phyloP scores from a whole-genome alignment of 306 rosid genomes.

The Dryas alaskensis region DNA sequence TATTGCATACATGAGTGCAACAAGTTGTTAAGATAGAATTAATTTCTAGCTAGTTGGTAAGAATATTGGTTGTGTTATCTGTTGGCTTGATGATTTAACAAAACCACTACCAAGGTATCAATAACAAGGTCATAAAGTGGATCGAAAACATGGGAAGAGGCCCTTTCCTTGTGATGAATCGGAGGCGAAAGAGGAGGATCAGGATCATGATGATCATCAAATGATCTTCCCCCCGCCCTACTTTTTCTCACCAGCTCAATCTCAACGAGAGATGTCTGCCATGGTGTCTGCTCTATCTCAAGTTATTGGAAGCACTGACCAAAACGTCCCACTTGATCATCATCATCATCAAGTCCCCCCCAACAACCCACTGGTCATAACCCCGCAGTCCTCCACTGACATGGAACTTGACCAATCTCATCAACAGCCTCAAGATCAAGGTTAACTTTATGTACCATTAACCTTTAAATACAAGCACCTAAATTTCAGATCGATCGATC shows the following conservation, averaged over 20 bases:
- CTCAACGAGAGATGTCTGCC: constrained; percentile 61
- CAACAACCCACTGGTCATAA: not conserved
- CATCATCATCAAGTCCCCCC: constrained; percentile 15
- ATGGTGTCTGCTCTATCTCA: constrained; percentile 70
- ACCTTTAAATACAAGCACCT: too few species aligned
- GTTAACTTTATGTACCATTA: constrained; percentile 11
- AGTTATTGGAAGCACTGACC: constrained; percentile 51
- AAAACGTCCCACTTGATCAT: not conserved
- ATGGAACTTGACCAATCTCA: constrained; percentile 32
- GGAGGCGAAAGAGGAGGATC: constrained; percentile 44
- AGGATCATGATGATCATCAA: constrained; percentile 9
- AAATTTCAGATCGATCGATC: too few species aligned
- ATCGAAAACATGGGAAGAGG: constrained; percentile 46
- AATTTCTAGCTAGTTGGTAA: not conserved
- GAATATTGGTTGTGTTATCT: not conserved
- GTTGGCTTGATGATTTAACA: constrained; percentile 7
- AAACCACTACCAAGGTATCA: not conserved
- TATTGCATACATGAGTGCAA: too few species aligned
- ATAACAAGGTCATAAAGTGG: constrained; percentile 22
- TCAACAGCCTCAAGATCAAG: constrained; percentile 39
- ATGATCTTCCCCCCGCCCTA: constrained; percentile 31
- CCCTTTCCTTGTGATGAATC: constrained; percentile 40
- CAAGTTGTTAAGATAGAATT: not conserved
- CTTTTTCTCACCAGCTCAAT: constrained; percentile 47
- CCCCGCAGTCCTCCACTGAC: constrained; percentile 3